A percentile compares a stretch with the other conserved stretches of the same genome.
These are phyloP conservation scores for Talaromyces funiculosus DNA, from an alignment of 2,329 filamentous ascomycete genomes.

Conservation along the genomic window DNA sequence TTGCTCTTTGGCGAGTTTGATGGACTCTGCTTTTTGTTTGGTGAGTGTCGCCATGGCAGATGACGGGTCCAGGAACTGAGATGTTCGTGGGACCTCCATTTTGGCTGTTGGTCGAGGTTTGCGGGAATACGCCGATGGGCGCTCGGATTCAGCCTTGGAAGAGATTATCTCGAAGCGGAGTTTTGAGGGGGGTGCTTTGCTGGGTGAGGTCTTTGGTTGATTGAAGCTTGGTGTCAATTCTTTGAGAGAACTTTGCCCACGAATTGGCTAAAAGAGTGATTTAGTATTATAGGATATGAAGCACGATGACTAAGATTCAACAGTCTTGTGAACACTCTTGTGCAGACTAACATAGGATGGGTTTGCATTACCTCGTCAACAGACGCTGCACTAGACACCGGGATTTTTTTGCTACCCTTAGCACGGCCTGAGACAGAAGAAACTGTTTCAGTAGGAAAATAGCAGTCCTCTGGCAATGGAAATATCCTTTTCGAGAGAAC, in stretches of 20 bases:
- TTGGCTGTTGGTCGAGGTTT: neutral
- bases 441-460: neutral
- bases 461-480: neutral
- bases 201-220: neutral
- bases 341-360: neutral
- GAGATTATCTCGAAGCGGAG: neutral
- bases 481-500: neutral
- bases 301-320: neutral
- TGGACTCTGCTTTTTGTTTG: conserved; percentile 45
- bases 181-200: neutral
- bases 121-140: neutral
- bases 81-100: conserved; percentile 29
- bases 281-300: neutral
- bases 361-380: neutral
- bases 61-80: conserved; percentile 35
- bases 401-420: neutral
- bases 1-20: conserved; percentile 43
- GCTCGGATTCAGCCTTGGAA: neutral
- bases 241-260: neutral
- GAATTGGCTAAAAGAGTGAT: neutral
- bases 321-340: neutral
- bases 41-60: conserved; percentile 42
- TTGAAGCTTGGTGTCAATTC: neutral
- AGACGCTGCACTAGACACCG: neutral
- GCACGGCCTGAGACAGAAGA: neutral